Conservation (phyloP, 306 rosid genomes). For the Trichosanthes cucumerina region DNA sequence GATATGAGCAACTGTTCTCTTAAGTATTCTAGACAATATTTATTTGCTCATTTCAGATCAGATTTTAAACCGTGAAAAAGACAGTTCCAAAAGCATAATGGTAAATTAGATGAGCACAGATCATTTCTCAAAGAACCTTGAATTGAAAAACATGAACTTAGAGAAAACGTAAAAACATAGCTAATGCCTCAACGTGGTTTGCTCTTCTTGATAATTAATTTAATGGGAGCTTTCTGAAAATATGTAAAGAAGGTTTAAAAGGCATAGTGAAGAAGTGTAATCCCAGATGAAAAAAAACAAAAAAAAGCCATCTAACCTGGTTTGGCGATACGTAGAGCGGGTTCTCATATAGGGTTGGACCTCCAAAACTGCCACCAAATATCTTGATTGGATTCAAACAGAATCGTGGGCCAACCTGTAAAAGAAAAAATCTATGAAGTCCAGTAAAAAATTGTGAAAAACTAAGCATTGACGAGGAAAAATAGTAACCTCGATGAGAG, state of each 20-base stretch:
- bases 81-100: background rate
- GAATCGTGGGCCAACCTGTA: slow-evolving; percentile 86
- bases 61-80: background rate
- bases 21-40: background rate
- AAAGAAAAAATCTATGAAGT: slow-evolving; percentile 10
- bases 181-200: background rate
- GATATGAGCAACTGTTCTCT: background rate
- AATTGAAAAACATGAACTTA: background rate
- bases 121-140: background rate
- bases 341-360: slow-evolving; percentile 80
- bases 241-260: background rate
- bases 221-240: background rate
- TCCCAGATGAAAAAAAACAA: background rate
- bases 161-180: background rate
- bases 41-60: background rate
- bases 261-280: background rate
- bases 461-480: background rate
- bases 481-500: slow-evolving; percentile 67
- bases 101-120: background rate
- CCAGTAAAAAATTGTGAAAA: slow-evolving; percentile 3
- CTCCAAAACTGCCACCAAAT: slow-evolving; percentile 97
- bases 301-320: slow-evolving; percentile 40
- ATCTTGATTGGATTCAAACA: slow-evolving; percentile 93
- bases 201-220: background rate
- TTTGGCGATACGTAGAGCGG: slow-evolving; percentile 88